Percentiles rank a stretch among this genome's conserved stretches.
phyloP scores from a whole-genome alignment of 441 rosid genomes.

The Geranium incanum region DNA sequence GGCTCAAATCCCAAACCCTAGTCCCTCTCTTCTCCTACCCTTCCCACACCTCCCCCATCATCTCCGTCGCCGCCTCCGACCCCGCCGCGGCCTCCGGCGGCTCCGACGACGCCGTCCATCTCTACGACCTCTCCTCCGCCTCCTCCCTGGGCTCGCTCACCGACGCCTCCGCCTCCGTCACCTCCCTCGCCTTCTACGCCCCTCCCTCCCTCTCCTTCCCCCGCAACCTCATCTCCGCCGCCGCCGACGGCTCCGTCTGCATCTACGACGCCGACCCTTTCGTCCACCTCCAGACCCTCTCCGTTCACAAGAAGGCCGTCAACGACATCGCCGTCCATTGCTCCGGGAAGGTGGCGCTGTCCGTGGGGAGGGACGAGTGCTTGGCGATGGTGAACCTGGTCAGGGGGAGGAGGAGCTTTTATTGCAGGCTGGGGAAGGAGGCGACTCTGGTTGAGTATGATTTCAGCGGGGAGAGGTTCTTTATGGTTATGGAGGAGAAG shows the following conservation, averaged over 20 bases:
- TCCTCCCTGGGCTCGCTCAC: conserved; percentile 73
- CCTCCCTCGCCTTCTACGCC: conserved; percentile 65
- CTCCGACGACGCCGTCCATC: conserved; percentile 69
- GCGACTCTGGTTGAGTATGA: conserved; percentile 58
- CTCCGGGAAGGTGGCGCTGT: conserved; percentile 69
- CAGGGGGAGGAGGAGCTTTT: conserved; percentile 79
- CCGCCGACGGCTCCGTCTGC: conserved; percentile 71
- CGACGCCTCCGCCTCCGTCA: conserved; percentile 54
- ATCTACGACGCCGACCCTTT: conserved; percentile 81
- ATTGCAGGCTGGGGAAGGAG: conserved; percentile 60
- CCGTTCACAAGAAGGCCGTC: conserved; percentile 56
- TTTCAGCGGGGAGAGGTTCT: conserved; percentile 58
- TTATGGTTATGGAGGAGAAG: conserved; percentile 53
- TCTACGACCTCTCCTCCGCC: conserved; percentile 73
- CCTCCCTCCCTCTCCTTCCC: conserved; percentile 71
- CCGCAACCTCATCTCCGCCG: conserved; percentile 69
- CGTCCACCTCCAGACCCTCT: conserved; percentile 60
- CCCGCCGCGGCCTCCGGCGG: conserved; percentile 79
- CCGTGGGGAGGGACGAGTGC: conserved; percentile 73
- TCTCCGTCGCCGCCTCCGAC: conserved; percentile 63
- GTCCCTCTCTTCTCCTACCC: conserved; percentile 72
- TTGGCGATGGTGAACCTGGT: conserved; percentile 80
- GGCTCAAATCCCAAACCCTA: conserved; percentile 62
- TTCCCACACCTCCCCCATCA: conserved; percentile 67
- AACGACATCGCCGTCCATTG: conserved; percentile 72